A percentile compares a stretch with the other conserved stretches of the same genome.
Conservation (phyloP, 352 stramenopile genomes). For the Elongisporangium anandrum region DNA sequence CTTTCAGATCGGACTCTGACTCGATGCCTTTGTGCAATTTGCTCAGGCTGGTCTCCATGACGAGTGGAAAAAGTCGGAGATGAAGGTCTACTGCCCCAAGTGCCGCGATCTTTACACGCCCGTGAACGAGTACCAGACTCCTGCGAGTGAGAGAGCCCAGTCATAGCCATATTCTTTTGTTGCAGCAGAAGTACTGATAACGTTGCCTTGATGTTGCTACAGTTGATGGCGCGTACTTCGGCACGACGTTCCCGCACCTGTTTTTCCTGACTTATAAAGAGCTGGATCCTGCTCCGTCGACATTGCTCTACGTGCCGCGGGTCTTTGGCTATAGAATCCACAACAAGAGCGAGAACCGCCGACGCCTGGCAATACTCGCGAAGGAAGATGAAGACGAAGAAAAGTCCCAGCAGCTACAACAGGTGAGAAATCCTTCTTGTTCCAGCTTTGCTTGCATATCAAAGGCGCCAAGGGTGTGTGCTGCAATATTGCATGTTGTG, state of each 20-base stretch:
- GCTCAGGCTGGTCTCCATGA: slow-evolving; percentile 76
- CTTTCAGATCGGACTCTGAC: neutral
- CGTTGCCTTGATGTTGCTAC: slow-evolving; percentile 2
- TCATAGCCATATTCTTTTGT: no score
- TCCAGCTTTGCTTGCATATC: slow-evolving; percentile 13
- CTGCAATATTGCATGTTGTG: slow-evolving; percentile 12
- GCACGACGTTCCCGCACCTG: slow-evolving; percentile 97
- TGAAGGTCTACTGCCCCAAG: slow-evolving; percentile 90
- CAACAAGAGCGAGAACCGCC: slow-evolving; percentile 81
- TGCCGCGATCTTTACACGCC: slow-evolving; percentile 86
- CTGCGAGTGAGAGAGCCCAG: slow-evolving; percentile 66
- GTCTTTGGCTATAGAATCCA: slow-evolving; percentile 93
- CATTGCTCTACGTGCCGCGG: slow-evolving; percentile 84
- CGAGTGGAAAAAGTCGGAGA: slow-evolving; percentile 87
- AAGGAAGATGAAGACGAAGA: slow-evolving; percentile 80
- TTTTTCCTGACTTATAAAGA: slow-evolving; percentile 98
- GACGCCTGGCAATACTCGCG: slow-evolving; percentile 74
- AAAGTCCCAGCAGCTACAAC: slow-evolving; percentile 37
- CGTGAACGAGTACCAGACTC: slow-evolving; percentile 77
- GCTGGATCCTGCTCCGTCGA: slow-evolving; percentile 75
- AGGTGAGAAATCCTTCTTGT: slow-evolving; percentile 45
- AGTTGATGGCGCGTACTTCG: slow-evolving; percentile 97
- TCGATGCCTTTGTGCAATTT: slow-evolving; percentile 1
- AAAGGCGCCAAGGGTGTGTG: slow-evolving; percentile 5
- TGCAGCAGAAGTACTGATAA: no score